Percentiles rank a stretch among this genome's conserved stretches.
Evolutionary conservation across 257 asterid species (phyloP).

Genomic region (Petrea volubilis): DNA sequence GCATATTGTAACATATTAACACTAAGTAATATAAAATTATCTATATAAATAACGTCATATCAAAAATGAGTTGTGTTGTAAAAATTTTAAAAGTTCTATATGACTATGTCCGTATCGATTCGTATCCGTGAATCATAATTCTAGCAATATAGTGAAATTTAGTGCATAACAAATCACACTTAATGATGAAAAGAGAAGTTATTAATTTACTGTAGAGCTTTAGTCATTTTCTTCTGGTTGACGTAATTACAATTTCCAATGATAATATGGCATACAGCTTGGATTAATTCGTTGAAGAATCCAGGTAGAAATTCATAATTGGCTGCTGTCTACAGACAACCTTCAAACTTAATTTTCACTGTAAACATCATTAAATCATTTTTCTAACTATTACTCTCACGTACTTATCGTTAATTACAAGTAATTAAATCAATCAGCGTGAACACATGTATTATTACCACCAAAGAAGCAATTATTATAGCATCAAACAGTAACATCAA

Average conservation of each 20-base stretch:
- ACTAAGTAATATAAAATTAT: too few species aligned
- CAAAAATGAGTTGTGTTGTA: too few species aligned
- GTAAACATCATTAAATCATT: neutral
- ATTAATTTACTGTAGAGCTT: neutral
- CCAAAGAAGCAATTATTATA: neutral
- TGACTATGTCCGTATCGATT: too few species aligned
- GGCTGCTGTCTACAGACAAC: neutral
- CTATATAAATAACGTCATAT: too few species aligned
- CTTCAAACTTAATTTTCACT: neutral
- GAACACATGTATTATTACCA: neutral
- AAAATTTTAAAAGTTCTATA: too few species aligned
- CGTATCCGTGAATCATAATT: too few species aligned
- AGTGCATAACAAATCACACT: too few species aligned
- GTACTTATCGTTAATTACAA: neutral
- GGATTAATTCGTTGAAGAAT: neutral
- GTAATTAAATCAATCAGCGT: neutral
- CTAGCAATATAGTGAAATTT: too few species aligned
- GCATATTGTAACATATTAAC: too few species aligned
- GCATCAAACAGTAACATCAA: neutral
- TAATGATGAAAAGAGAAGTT: neutral
- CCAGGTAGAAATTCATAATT: constrained; percentile 10
- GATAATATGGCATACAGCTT: neutral
- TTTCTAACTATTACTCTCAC: neutral
- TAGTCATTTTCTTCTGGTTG: constrained; percentile 8
- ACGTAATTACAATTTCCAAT: neutral